These are phyloP conservation scores for Taphrina confusa DNA, from an alignment of 1,139 yeast species.

Conservation along the genomic window DNA sequence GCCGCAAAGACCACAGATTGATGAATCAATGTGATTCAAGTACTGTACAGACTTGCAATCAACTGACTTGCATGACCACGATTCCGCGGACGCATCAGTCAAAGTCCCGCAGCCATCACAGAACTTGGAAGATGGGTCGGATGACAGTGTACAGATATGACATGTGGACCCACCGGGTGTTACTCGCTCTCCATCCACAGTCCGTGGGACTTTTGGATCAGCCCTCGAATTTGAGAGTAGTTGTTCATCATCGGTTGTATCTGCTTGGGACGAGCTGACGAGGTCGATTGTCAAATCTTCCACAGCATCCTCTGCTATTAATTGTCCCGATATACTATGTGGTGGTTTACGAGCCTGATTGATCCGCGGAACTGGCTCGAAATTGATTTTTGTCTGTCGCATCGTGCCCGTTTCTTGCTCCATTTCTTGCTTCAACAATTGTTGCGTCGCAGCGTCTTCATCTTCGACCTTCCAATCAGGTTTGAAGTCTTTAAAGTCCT, in stretches of 20 bases:
- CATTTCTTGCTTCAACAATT: constrained; percentile 14
- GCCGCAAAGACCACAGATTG: constrained; percentile 21
- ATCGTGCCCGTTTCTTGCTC: constrained; percentile 3
- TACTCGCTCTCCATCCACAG: constrained; percentile 1
- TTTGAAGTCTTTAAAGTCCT: background rate
- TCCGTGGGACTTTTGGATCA: background rate
- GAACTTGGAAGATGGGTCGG: background rate
- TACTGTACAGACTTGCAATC: constrained; percentile 15
- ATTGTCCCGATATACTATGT: too few species aligned
- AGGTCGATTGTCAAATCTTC: background rate
- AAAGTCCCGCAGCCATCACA: constrained; percentile 27
- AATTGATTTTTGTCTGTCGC: background rate
- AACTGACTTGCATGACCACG: constrained; percentile 20
- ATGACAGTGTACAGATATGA: constrained; percentile 13
- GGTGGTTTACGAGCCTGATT: too few species aligned
- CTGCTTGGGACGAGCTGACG: too few species aligned
- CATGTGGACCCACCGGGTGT: background rate
- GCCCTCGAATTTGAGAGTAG: background rate
- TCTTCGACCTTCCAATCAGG: constrained; percentile 20
- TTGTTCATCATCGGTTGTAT: background rate
- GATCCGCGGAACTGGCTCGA: too few species aligned
- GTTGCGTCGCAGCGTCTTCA: constrained; percentile 12
- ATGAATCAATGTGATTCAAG: constrained; percentile 8
- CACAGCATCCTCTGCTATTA: background rate
- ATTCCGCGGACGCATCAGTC: background rate